phyloP scores from a whole-genome alignment of 179 eudicot species.

The Pouteria campechiana region DNA sequence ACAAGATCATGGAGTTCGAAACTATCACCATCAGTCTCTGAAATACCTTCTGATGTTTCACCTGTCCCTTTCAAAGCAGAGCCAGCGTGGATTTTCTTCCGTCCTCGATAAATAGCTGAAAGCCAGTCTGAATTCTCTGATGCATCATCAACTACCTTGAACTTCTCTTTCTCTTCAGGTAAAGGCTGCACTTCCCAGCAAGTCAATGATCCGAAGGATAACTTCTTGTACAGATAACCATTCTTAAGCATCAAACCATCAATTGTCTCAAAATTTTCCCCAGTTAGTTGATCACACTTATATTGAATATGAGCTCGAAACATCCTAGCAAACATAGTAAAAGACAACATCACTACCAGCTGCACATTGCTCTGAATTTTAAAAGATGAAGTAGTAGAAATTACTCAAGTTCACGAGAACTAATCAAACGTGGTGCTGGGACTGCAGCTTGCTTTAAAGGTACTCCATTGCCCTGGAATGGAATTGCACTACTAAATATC shows the following conservation, averaged over 20 bases:
- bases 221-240: slow-evolving; percentile 76
- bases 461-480: slow-evolving; percentile 89
- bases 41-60: slow-evolving; percentile 59
- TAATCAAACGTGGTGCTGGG: slow-evolving; percentile 71
- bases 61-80: too few species aligned
- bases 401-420: slow-evolving; percentile 88
- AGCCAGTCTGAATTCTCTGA: slow-evolving; percentile 74
- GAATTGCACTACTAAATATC: too few species aligned
- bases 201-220: slow-evolving; percentile 67
- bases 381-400: slow-evolving; percentile 3
- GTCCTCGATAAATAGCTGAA: slow-evolving; percentile 77
- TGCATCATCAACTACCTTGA: slow-evolving; percentile 47
- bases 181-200: slow-evolving; percentile 69
- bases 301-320: slow-evolving; percentile 74
- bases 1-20: slow-evolving; percentile 87
- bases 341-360: too few species aligned
- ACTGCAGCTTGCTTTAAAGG: slow-evolving; percentile 34
- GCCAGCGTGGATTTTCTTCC: slow-evolving; percentile 22
- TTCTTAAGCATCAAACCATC: slow-evolving; percentile 84
- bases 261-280: slow-evolving; percentile 56
- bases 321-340: slow-evolving; percentile 40
- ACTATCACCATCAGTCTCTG: slow-evolving; percentile 34
- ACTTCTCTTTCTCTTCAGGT: slow-evolving; percentile 76
- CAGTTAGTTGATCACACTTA: slow-evolving; percentile 83
- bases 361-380: too few species aligned